Conservation (phyloP, 2,329 filamentous ascomycete species). For the Fusarium nygamai region DNA sequence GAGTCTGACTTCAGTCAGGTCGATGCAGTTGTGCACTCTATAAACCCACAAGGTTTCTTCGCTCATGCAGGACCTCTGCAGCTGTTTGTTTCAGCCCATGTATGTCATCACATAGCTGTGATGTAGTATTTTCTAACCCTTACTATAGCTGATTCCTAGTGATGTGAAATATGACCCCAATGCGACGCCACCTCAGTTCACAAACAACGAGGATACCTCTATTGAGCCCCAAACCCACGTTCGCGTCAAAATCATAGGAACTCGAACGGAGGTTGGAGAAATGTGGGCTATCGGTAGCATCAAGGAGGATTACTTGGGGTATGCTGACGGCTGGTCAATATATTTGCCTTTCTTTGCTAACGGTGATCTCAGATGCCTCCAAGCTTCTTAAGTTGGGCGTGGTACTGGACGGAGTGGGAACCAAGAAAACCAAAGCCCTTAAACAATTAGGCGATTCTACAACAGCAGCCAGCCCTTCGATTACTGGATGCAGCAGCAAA, state of each 20-base stretch:
- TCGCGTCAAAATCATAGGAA: conserved; percentile 92
- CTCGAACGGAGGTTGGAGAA: conserved; percentile 89
- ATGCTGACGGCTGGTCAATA: conserved; percentile 35
- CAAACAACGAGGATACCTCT: conserved; percentile 91
- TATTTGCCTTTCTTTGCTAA: conserved; percentile 18
- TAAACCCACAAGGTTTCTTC: conserved; percentile 93
- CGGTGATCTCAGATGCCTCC: conserved; percentile 41
- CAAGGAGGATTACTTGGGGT: conserved; percentile 83
- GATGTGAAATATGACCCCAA: conserved; percentile 96
- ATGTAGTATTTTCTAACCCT: conserved; percentile 15
- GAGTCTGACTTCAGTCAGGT: conserved; percentile 67
- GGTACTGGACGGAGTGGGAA: conserved; percentile 24
- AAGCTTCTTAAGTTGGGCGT: conserved; percentile 36
- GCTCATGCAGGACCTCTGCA: conserved; percentile 81
- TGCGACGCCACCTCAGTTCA: conserved; percentile 95
- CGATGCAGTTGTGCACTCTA: conserved; percentile 90
- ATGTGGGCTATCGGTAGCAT: conserved; percentile 99
- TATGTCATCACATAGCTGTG: conserved; percentile 57
- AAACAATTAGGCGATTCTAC: not conserved
- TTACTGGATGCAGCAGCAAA: not conserved
- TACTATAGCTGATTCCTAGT: conserved; percentile 80
- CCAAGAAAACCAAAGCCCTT: conserved; percentile 18
- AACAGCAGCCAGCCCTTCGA: not conserved
- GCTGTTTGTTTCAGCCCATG: conserved; percentile 84
- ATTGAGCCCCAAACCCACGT: conserved; percentile 95